Conservation (phyloP, 1,284 basidiomycete species). For the Tilletia indica region DNA sequence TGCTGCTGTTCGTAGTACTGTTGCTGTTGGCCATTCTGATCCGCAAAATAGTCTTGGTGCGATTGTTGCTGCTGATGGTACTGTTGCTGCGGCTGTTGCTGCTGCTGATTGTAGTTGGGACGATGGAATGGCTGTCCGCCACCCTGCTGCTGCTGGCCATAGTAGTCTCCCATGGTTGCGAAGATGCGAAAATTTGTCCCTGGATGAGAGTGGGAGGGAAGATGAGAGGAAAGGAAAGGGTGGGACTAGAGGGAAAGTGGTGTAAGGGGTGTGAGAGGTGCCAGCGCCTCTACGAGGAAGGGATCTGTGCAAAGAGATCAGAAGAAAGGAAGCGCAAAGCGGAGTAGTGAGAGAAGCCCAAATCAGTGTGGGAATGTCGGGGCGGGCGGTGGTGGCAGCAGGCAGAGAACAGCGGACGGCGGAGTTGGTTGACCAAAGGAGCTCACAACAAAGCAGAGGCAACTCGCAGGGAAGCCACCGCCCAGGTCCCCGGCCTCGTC, state of each 20-base stretch:
- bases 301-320: neutral
- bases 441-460: too few species aligned
- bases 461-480: too few species aligned
- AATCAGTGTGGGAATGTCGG: conserved; percentile 2
- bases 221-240: too few species aligned
- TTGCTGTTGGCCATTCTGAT: neutral
- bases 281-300: neutral
- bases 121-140: conserved; percentile 16
- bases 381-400: neutral
- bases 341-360: neutral
- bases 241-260: too few species aligned
- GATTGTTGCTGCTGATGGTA: neutral
- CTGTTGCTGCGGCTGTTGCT: conserved; percentile 10
- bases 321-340: neutral
- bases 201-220: too few species aligned
- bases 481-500: too few species aligned
- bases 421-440: too few species aligned
- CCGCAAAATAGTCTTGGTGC: neutral
- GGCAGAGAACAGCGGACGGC: neutral
- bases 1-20: neutral
- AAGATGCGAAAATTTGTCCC: neutral
- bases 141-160: conserved; percentile 10
- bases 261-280: neutral
- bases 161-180: neutral
- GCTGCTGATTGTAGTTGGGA: conserved; percentile 8